These are phyloP conservation scores for Colletotrichum sidae DNA, from an alignment of 2,329 filamentous ascomycete genomes.

Conservation along the genomic window DNA sequence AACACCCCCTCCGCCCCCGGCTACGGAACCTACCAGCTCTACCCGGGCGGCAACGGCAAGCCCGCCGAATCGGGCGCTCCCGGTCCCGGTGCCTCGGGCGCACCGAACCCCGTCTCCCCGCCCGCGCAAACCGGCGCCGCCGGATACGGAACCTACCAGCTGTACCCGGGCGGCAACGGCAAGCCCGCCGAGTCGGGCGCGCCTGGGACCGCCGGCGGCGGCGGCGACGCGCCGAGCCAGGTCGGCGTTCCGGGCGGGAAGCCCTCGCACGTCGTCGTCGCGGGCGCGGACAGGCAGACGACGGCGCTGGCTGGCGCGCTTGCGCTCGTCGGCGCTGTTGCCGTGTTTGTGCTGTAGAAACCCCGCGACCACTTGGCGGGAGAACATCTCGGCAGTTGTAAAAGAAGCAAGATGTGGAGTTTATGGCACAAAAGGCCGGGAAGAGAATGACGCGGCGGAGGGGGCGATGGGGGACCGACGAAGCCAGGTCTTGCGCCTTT, in stretches of 20 bases:
- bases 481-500: too few relatives aligned
- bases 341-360: slow-evolving; percentile 24
- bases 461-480: too few relatives aligned
- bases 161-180: slow-evolving; percentile 1
- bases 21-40: too few relatives aligned
- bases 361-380: too few relatives aligned
- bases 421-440: too few relatives aligned
- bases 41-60: neutral
- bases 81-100: neutral
- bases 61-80: neutral
- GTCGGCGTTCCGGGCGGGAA: neutral
- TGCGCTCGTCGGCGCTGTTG: slow-evolving; percentile 25
- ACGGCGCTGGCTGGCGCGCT: slow-evolving; percentile 6
- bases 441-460: too few relatives aligned
- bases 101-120: slow-evolving; percentile 7
- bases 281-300: slow-evolving; percentile 21
- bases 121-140: slow-evolving; percentile 11
- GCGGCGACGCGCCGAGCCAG: neutral
- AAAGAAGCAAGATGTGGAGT: too few relatives aligned
- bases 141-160: slow-evolving; percentile 1
- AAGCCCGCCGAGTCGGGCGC: neutral
- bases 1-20: neutral
- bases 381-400: too few relatives aligned
- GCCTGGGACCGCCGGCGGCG: slow-evolving; percentile 1
- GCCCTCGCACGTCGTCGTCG: slow-evolving; percentile 25